Evolutionary conservation across 345 rosid species (phyloP).

Genomic region (Brassica nigra): DNA sequence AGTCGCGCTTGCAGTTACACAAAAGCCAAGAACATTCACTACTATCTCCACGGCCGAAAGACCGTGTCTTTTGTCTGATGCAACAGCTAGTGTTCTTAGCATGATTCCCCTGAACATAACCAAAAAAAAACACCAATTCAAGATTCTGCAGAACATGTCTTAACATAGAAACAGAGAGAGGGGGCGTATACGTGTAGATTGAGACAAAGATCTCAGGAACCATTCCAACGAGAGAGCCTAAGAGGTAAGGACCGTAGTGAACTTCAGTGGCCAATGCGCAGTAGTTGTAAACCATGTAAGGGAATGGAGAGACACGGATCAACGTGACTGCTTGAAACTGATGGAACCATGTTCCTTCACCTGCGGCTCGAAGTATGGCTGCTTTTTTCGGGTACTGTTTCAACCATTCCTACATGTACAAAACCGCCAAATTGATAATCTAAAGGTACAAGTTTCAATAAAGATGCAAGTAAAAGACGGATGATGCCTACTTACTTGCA

Average conservation of each 20-base stretch:
- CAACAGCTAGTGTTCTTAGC: conserved; percentile 83
- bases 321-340: conserved; percentile 84
- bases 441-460: neutral
- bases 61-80: conserved; percentile 57
- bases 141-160: conserved; percentile 1
- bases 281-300: conserved; percentile 86
- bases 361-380: conserved; percentile 84
- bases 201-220: conserved; percentile 90
- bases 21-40: conserved; percentile 76
- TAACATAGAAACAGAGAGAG: conserved; percentile 11
- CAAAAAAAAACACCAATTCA: conserved; percentile 2
- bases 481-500: conserved; percentile 70
- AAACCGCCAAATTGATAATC: neutral
- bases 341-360: conserved; percentile 94
- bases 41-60: conserved; percentile 80
- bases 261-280: conserved; percentile 92
- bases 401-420: conserved; percentile 67
- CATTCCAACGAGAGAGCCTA: conserved; percentile 88
- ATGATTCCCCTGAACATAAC: conserved; percentile 74
- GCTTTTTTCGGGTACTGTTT: conserved; percentile 90
- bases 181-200: conserved; percentile 75
- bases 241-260: conserved; percentile 77
- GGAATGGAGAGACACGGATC: conserved; percentile 98
- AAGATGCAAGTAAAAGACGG: too few relatives aligned
- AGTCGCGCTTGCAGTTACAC: conserved; percentile 69